Evolutionary conservation across 352 stramenopile genomes (phyloP), one percentile per base, ranked within the genome.

Genomic region (Pythium phragmitis): DNA sequence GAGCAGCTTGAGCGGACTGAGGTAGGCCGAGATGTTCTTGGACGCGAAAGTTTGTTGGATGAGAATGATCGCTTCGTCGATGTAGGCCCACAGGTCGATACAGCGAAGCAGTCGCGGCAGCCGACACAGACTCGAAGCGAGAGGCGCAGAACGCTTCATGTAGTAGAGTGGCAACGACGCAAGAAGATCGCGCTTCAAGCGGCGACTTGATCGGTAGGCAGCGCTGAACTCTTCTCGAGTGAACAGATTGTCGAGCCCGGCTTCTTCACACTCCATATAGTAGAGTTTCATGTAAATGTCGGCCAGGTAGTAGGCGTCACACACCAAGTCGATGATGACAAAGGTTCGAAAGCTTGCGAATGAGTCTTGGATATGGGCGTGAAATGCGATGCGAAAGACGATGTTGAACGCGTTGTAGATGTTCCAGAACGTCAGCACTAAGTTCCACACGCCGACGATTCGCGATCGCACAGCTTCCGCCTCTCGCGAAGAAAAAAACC

Each of bases 231-330:
- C 63, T 30, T 66, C 73, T 19, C 74, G 68, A 1, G 70, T 60
- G 8, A 78, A n/a, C 0, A 94, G 50, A 45, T 91, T 91, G 0
- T 75, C 69, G 2, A 86, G 36, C 0, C 64, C 67, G 2, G 74
- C 72, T 9, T 86, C 78, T 2, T 76, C 59, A 8, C 63, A 77
- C 0, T 77, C 76, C 33, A 94, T 89, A 63, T 80, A 91, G 37
- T 77, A 92, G 8, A 91, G 56, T 12, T 75, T 72, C 21, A 92
- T 55, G 47, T 91, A 94, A 28, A 94, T 87, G 36, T 92, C 83
- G 3, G 68, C 12, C 0, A 39, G 65, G 53, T 89, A 92, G 28
- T 72, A 79, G 0, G 65, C 23, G 30, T 94, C 85, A 17, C 82
- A 85, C 5, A 69, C 28, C 1, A 89, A 47, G 42, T 94, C 82